phyloP scores from a whole-genome alignment of 2,329 filamentous ascomycete genomes.

The Elsinoe batatas region DNA sequence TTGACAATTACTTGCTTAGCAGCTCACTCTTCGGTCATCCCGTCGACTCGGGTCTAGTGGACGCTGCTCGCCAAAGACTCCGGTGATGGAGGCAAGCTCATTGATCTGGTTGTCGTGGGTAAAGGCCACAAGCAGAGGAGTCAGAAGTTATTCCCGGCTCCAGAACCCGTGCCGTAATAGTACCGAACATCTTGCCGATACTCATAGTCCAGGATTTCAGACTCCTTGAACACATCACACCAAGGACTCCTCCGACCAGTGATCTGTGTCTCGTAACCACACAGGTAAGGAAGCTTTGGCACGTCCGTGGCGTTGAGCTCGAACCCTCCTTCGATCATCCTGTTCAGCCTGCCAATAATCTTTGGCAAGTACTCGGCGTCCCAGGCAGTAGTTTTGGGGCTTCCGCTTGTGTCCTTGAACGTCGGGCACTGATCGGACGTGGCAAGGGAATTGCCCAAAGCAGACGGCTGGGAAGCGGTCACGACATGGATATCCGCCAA shows the following conservation, averaged over 20 bases:
- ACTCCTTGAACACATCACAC: conserved; percentile 50
- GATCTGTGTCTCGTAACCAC: conserved; percentile 60
- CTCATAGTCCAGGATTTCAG: conserved; percentile 53
- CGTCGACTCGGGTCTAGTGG: conserved; percentile 40
- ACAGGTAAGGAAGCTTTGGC: conserved; percentile 53
- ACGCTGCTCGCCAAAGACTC: conserved; percentile 50
- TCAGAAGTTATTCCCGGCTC: conserved; percentile 45
- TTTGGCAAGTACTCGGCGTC: conserved; percentile 44
- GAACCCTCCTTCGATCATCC: conserved; percentile 40
- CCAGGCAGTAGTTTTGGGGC: conserved; percentile 40
- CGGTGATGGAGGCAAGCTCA: conserved; percentile 49
- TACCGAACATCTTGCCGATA: conserved; percentile 59
- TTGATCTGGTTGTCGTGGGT: conserved; percentile 58
- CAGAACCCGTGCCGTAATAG: conserved; percentile 48
- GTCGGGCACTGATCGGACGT: conserved; percentile 54
- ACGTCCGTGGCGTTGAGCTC: conserved; percentile 44
- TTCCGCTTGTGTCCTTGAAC: conserved; percentile 46
- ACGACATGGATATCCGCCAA: conserved; percentile 49
- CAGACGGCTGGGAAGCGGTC: conserved; percentile 44
- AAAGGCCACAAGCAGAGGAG: conserved; percentile 50
- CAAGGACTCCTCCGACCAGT: conserved; percentile 48
- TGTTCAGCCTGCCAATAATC: conserved; percentile 45
- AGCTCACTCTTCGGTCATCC: conserved; percentile 27
- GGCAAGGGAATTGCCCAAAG: conserved; percentile 52
- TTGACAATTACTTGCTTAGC: background rate